Conservation (phyloP, 177 flowering plant species). For the Vitis hybrid region DNA sequence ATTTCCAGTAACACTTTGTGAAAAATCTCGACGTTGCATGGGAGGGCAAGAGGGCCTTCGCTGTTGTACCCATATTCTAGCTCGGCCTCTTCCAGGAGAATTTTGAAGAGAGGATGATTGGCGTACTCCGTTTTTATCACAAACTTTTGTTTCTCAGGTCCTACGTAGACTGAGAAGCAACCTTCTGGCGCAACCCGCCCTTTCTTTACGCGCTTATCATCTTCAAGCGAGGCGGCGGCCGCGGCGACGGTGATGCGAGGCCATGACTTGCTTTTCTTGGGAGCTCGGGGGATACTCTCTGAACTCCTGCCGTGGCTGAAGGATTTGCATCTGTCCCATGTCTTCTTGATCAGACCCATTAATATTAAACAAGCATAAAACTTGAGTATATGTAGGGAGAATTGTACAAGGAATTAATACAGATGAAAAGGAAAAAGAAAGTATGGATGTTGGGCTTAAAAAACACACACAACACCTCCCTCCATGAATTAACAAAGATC, state of each 20-base stretch:
- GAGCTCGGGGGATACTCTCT: not conserved
- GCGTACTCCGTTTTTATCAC: slow-evolving; percentile 20
- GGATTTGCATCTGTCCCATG: slow-evolving; percentile 58
- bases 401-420: not conserved
- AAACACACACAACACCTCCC: not conserved
- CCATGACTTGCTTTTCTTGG: slow-evolving; percentile 52
- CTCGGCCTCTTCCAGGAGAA: slow-evolving; percentile 29
- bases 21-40: slow-evolving; percentile 28
- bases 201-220: slow-evolving; percentile 3
- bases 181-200: slow-evolving; percentile 12
- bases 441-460: not conserved
- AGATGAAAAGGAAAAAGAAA: not conserved
- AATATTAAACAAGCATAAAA: not conserved
- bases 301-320: slow-evolving; percentile 24
- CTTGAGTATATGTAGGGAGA: not conserved
- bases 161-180: slow-evolving; percentile 25
- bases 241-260: slow-evolving; percentile 6
- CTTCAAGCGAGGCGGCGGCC: not conserved
- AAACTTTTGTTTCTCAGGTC: slow-evolving; percentile 18
- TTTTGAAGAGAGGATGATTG: slow-evolving; percentile 28
- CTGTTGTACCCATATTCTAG: slow-evolving; percentile 20
- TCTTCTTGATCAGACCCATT: slow-evolving; percentile 35
- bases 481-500: not conserved
- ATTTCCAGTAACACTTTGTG: slow-evolving; percentile 21
- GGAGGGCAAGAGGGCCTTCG: slow-evolving; percentile 25